These are phyloP conservation scores for Suillus subluteus DNA, from an alignment of 768 basidiomycete species.

Conservation along the genomic window DNA sequence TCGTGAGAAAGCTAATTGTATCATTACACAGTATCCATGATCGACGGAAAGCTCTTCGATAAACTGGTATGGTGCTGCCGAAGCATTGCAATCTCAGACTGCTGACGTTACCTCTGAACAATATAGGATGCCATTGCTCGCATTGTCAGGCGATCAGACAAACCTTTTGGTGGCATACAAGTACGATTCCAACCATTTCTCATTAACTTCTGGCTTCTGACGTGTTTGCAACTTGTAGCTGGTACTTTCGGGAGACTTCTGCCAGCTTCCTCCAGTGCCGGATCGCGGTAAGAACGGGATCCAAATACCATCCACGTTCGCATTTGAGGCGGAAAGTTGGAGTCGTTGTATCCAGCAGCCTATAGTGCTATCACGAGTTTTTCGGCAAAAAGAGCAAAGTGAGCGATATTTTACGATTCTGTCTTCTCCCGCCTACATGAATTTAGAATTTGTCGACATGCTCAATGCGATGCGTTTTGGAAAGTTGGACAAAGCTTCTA, in stretches of 20 bases:
- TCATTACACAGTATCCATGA: conserved; percentile 75
- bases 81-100: conserved; percentile 23
- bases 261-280: conserved; percentile 84
- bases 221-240: conserved; percentile 48
- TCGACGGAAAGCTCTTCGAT: conserved; percentile 80
- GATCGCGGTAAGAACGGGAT: conserved; percentile 50
- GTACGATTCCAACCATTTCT: conserved; percentile 59
- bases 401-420: conserved; percentile 7
- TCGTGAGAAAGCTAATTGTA: neutral
- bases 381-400: conserved; percentile 87
- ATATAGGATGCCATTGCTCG: conserved; percentile 69
- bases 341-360: conserved; percentile 57
- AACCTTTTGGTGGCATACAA: conserved; percentile 88
- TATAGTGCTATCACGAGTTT: conserved; percentile 71
- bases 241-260: conserved; percentile 87
- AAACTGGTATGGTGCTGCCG: conserved; percentile 58
- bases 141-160: conserved; percentile 48
- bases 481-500: conserved; percentile 45
- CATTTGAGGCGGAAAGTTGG: conserved; percentile 86
- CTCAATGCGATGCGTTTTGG: conserved; percentile 89
- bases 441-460: conserved; percentile 75
- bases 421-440: neutral
- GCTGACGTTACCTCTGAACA: conserved; percentile 37
- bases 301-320: conserved; percentile 58
- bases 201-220: conserved; percentile 4